A percentile compares a stretch with the other conserved stretches of the same genome.
Evolutionary conservation across 2,329 filamentous ascomycete species (phyloP).

Genomic region (Neonectria coccinea): DNA sequence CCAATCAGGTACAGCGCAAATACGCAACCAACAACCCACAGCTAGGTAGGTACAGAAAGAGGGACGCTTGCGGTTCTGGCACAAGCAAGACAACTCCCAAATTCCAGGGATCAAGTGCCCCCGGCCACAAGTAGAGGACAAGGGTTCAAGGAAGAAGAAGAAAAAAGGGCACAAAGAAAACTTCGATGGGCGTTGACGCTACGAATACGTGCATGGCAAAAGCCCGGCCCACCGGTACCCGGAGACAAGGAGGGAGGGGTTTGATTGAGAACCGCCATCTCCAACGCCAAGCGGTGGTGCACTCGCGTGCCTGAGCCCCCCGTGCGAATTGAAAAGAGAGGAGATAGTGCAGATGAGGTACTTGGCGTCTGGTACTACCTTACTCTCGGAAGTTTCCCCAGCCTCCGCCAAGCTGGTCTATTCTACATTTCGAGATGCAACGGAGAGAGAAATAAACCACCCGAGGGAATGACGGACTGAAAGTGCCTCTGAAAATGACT

Average conservation of each 20-base stretch:
- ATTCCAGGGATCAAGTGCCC: conserved; percentile 12
- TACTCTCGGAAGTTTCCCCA: conserved; percentile 14
- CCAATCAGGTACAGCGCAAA: not conserved
- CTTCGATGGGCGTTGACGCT: not conserved
- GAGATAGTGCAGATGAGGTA: not conserved
- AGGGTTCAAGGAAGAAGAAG: not conserved
- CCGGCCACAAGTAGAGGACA: conserved; percentile 5
- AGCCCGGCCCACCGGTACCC: conserved; percentile 14
- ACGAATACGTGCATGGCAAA: not conserved
- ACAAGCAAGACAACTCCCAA: conserved; percentile 12
- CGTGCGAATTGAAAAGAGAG: conserved; percentile 2
- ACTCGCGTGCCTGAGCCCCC: not conserved
- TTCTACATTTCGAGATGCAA: conserved; percentile 14
- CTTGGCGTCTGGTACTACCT: not conserved
- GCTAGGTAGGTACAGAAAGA: conserved; percentile 13
- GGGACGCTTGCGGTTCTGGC: conserved; percentile 16
- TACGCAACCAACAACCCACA: not conserved
- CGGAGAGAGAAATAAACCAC: conserved; percentile 29
- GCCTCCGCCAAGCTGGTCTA: conserved; percentile 13
- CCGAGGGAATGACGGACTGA: not conserved
- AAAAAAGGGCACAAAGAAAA: not conserved
- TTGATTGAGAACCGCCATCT: conserved; percentile 7
- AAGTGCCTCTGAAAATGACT: conserved; percentile 4
- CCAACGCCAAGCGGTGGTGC: conserved; percentile 5
- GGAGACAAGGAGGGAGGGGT: conserved; percentile 22